Conservation (phyloP, 2,329 filamentous ascomycete genomes). For the Neonectria faginata region DNA sequence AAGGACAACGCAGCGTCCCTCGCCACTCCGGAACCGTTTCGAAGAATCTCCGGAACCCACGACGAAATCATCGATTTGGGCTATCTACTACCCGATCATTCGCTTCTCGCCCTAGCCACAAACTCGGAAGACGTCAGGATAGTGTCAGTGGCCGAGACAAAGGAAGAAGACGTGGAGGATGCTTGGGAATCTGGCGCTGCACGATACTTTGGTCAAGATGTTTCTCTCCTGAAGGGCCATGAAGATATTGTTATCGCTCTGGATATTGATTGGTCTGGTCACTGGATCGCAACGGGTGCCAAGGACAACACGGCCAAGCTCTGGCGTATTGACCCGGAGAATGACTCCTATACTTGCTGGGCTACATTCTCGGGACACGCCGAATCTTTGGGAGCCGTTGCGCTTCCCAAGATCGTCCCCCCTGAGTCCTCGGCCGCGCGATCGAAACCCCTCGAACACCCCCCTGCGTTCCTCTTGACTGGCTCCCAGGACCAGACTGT, state of each 20-base stretch:
- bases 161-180: conserved; percentile 35
- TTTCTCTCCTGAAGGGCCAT: conserved; percentile 87
- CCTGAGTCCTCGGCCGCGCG: conserved; percentile 76
- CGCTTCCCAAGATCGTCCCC: conserved; percentile 79
- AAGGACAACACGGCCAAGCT: conserved; percentile 96
- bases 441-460: conserved; percentile 79
- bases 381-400: conserved; percentile 91
- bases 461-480: conserved; percentile 86
- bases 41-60: conserved; percentile 93
- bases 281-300: conserved; percentile 95
- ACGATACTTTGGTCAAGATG: conserved; percentile 88
- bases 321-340: conserved; percentile 85
- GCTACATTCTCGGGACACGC: conserved; percentile 90
- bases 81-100: conserved; percentile 83
- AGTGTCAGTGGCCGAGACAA: conserved; percentile 73
- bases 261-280: conserved; percentile 95
- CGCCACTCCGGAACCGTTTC: conserved; percentile 65
- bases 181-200: conserved; percentile 45
- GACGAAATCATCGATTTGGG: conserved; percentile 97
- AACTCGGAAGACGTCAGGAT: conserved; percentile 95
- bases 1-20: conserved; percentile 51
- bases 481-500: conserved; percentile 96
- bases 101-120: conserved; percentile 88
- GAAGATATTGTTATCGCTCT: conserved; percentile 96
- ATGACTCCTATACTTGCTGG: conserved; percentile 81